Evolutionary conservation across 2,329 filamentous ascomycete genomes (phyloP), one percentile per base, ranked within the genome.

Genomic region (Cladosporium sp.): DNA sequence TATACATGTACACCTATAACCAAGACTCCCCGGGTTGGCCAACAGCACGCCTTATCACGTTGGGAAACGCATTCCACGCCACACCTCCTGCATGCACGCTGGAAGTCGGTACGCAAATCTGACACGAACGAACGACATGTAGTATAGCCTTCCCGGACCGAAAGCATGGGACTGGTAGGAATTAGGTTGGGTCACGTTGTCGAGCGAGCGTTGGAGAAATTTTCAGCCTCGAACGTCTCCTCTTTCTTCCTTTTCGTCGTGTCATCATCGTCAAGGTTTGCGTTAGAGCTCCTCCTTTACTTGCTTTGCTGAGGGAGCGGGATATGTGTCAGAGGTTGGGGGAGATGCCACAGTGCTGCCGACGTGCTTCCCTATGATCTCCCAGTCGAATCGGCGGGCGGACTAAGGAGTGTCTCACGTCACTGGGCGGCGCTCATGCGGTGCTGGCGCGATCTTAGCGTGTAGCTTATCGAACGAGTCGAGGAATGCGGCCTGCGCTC

Each of bases 401-500:
- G 40, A 18, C 52, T 12, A 31, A n/a, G 52, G 28, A 33, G 28
- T 31, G 31, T 31, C 52, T n/a, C 44, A 62, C 59, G 59, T 62
- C 59, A 62, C 44, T n/a, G 28, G 35, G 35, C 35, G 35, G 35
- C 35, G 35, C 35, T 37, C 35, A 37, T 37, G 18, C 58, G 58
- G 29, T n/a, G 40, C 40, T 61, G 59, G 59, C 16, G 59, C 59
- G 59, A 62, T 62, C 44, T 37, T 62, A 62, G 59, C 59, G 59
- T 31, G 44, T 35, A 62, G n/a, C 59, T 62, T 53, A 62, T 62
- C 59, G 59, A 50, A 18, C 37, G 37, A 16, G n/a, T 21, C 5
- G 40, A 62, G 59, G 59, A 37, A 52, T 62, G 59, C 59, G 59
- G 59, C 21, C 14, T 18, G 18, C 18, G 18, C 59, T 62, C 59